Percentiles rank a stretch among this genome's conserved stretches.
These are phyloP conservation scores for Naematelia aurantialba DNA, from an alignment of 768 basidiomycete genomes.

Conservation along the genomic window DNA sequence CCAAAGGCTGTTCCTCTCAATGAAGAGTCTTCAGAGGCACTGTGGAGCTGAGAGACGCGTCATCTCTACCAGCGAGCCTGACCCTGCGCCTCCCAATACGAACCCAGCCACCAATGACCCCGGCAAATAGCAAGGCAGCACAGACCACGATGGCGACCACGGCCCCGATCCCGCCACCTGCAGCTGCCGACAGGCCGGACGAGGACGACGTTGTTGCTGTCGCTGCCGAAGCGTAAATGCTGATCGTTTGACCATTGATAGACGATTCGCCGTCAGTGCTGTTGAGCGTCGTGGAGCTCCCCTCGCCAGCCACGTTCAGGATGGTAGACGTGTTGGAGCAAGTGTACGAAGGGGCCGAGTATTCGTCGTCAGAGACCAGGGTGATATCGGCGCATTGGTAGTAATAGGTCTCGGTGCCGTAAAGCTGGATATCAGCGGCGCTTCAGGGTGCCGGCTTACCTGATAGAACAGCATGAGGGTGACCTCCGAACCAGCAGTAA, in stretches of 20 bases:
- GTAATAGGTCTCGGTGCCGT: conserved; percentile 14
- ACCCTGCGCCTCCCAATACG: neutral
- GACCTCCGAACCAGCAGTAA: neutral
- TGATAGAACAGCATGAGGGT: neutral
- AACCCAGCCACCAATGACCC: neutral
- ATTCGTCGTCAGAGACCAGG: conserved; percentile 17
- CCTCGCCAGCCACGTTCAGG: conserved; percentile 20
- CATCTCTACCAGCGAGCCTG: neutral
- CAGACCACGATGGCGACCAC: neutral
- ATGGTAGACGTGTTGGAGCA: conserved; percentile 31
- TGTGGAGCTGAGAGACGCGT: neutral
- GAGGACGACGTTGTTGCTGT: neutral
- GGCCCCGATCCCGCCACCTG: conserved; percentile 15
- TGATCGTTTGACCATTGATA: conserved; percentile 4
- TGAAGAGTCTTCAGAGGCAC: conserved; percentile 2
- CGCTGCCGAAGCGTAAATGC: conserved; percentile 2
- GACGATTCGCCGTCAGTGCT: conserved; percentile 14
- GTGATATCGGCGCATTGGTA: conserved; percentile 38
- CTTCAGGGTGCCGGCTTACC: too few species aligned
- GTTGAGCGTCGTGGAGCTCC: too few species aligned
- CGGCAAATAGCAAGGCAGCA: neutral
- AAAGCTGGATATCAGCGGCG: too few species aligned
- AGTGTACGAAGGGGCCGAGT: conserved; percentile 17
- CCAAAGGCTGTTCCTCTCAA: too few species aligned
- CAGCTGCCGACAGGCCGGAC: conserved; percentile 14